A percentile compares a stretch with the other conserved stretches of the same genome.
Evolutionary conservation across 164 flowering plant species (phyloP).

Genomic region (Dillenia suffruticosa): DNA sequence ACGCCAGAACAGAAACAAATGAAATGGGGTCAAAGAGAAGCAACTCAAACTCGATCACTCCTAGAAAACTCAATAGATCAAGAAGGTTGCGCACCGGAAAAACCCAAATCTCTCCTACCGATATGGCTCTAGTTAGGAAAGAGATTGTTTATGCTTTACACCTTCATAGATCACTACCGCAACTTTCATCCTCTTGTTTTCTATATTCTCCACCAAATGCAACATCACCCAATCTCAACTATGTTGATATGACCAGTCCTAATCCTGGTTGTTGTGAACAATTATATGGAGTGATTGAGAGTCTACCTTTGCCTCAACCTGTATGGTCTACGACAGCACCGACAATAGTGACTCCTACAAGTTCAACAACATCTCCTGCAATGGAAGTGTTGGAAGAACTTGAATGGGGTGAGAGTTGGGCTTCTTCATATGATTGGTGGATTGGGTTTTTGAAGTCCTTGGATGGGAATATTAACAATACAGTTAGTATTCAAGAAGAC

Average conservation of each 20-base stretch:
- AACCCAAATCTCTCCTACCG: background rate
- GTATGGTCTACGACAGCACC: slow-evolving; percentile 18
- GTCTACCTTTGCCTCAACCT: slow-evolving; percentile 15
- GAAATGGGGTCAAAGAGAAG: background rate
- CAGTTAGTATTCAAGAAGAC: background rate
- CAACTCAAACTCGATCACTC: background rate
- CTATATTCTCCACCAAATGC: too few relatives aligned
- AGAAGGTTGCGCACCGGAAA: slow-evolving; percentile 8
- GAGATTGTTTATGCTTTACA: slow-evolving; percentile 14
- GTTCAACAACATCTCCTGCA: background rate
- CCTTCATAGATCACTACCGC: slow-evolving; percentile 11
- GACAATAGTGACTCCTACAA: background rate
- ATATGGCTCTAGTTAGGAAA: slow-evolving; percentile 12
- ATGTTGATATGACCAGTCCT: background rate
- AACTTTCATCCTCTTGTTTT: background rate
- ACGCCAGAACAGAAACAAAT: too few relatives aligned
- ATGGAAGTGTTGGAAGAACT: slow-evolving; percentile 2
- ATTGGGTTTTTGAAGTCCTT: slow-evolving; percentile 7
- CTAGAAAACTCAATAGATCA: background rate
- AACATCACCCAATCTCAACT: too few relatives aligned
- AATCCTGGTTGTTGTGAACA: background rate
- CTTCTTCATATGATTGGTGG: slow-evolving; percentile 16
- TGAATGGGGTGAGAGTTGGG: slow-evolving; percentile 6
- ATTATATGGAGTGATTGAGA: slow-evolving; percentile 6
- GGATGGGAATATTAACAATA: background rate